Evolutionary conservation across 2,329 filamentous ascomycete species (phyloP).

Genomic region (Sarocladium oryzae): DNA sequence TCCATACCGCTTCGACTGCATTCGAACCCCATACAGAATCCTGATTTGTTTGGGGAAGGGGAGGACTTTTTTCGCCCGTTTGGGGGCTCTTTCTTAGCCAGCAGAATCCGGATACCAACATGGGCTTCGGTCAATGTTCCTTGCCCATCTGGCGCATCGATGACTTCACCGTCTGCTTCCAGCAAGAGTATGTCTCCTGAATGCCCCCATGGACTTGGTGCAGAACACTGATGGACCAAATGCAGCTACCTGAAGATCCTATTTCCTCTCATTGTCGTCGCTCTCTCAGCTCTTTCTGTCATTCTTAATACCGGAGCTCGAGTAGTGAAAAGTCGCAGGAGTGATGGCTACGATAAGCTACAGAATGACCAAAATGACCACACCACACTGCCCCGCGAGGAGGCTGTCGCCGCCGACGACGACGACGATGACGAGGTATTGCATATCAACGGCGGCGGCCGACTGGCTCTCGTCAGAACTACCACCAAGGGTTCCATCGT

Average conservation of each 20-base stretch:
- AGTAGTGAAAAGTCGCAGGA: slow-evolving; percentile 33
- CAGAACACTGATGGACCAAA: not conserved
- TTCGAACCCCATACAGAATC: not conserved
- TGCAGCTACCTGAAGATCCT: slow-evolving; percentile 53
- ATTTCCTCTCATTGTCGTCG: slow-evolving; percentile 67
- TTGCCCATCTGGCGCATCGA: slow-evolving; percentile 57
- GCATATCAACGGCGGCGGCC: slow-evolving; percentile 52
- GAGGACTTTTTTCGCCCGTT: slow-evolving; percentile 1
- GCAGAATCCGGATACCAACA: slow-evolving; percentile 22
- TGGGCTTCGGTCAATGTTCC: slow-evolving; percentile 47
- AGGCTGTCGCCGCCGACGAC: slow-evolving; percentile 31
- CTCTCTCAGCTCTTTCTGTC: slow-evolving; percentile 49
- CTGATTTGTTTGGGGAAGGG: slow-evolving; percentile 6
- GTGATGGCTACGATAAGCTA: slow-evolving; percentile 48
- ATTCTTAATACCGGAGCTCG: not conserved
- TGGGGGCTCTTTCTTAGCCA: not conserved
- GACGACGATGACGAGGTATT: slow-evolving; percentile 51
- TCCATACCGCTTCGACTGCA: not conserved
- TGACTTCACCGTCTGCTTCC: slow-evolving; percentile 58
- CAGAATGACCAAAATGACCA: slow-evolving; percentile 39
- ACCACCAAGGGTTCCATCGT: slow-evolving; percentile 58
- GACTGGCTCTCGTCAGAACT: slow-evolving; percentile 52
- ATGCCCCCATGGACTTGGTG: not conserved
- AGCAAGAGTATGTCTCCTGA: slow-evolving; percentile 54
- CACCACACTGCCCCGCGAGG: slow-evolving; percentile 46